Percentiles rank a stretch among this genome's conserved stretches.
phyloP scores from a whole-genome alignment of 306 rosid genomes.

The Sicyos edulis region DNA sequence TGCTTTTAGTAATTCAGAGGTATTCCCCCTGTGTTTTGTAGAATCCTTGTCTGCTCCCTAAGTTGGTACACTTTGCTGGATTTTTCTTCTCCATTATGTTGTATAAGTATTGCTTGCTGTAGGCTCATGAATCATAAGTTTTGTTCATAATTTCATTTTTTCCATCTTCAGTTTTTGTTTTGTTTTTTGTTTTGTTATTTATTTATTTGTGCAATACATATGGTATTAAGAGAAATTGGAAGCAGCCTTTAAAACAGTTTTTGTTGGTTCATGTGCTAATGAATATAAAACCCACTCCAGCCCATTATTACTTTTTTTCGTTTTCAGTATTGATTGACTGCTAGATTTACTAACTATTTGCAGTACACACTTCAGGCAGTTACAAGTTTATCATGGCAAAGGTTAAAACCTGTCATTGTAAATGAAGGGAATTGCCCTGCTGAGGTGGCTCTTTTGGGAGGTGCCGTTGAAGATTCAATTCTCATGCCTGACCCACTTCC shows the following conservation, averaged over 20 bases:
- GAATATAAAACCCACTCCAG: background rate
- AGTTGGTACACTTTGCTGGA: background rate
- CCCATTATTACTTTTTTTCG: background rate
- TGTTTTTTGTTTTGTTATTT: no score
- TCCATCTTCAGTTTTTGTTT: background rate
- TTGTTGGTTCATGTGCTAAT: background rate
- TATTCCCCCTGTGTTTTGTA: conserved; percentile 12
- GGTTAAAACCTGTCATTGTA: conserved; percentile 84
- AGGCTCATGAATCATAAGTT: conserved; percentile 8
- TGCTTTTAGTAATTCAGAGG: conserved; percentile 65
- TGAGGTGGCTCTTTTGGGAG: conserved; percentile 84
- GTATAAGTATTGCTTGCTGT: background rate
- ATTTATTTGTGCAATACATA: background rate
- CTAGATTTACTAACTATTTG: conserved; percentile 20
- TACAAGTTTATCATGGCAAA: conserved; percentile 95
- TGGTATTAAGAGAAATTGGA: conserved; percentile 6
- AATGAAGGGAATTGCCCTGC: conserved; percentile 68
- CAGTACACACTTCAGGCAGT: conserved; percentile 61
- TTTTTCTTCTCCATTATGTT: background rate
- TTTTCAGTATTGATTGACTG: background rate
- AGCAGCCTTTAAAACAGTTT: background rate
- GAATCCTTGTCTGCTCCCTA: conserved; percentile 11
- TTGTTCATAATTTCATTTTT: background rate
- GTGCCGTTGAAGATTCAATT: conserved; percentile 83
- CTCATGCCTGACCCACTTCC: conserved; percentile 99